Evolutionary conservation across 176 grass and related monocot genomes (phyloP), one percentile per base, ranked within the genome.

Genomic region (Musa acuminata): DNA sequence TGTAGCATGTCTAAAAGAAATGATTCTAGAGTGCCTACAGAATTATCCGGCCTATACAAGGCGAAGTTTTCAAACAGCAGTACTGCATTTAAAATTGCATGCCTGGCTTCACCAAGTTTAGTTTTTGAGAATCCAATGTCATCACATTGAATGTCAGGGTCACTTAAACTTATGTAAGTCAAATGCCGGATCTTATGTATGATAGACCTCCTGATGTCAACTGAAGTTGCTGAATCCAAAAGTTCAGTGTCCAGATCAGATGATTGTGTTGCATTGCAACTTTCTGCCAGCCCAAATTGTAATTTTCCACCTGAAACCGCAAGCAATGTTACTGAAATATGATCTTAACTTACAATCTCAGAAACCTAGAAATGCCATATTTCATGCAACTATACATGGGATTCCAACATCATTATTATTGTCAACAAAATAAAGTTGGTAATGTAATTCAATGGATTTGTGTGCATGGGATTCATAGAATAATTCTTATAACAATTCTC

Each of bases 61-160:
- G 72, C 29, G 9, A 83, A 25, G 75, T 53, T 84, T 26, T 87
- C 62, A 70, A 99, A 82, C 35, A 99, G 80, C 69, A 94, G 86
- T 26, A 87, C 86, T 14, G 86, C 87, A 43, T 89, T 84, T 16
- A 86, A 78, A 67, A 82, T 52, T 65, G 63, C 58, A 23, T 82
- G 69, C 51, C 13, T 76, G 74, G 27, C 14, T 35, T 53, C 67
- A 19, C 7, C 52, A 49, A 55, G 26, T 78, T 83, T 80, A 66
- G 55, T 74, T 35, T 78, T 66, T 51, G 86, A 84, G 26, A 72
- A 22, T 25, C 17, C 55, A 72, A 63, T 1, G 53, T 65, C 49
- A 64, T 48, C 52, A 2, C 68, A 72, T 10, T 49, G 55, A 1
- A 3, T 26, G n/a, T 1, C 57, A 62, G 29, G 13, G 13, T 26